These are phyloP conservation scores for Catenaria anguillulae DNA, from an alignment of 371 early-diverging fungal species.

Conservation along the genomic window DNA sequence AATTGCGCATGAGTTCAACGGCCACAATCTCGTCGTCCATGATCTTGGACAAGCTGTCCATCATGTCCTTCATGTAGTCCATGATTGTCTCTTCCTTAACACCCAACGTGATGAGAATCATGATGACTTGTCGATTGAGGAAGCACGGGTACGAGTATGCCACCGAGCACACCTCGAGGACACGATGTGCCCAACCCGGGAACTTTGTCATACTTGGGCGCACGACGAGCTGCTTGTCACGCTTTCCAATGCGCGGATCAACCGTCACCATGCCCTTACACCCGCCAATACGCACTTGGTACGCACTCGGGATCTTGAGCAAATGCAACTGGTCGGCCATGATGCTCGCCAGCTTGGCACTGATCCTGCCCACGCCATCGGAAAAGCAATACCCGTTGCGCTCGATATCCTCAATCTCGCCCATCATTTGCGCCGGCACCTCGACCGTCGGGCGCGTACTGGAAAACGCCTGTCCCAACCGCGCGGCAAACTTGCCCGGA, in stretches of 20 bases:
- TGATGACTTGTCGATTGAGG: no score
- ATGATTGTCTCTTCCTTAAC: no score
- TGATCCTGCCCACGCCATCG: conserved; percentile 72
- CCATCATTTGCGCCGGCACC: conserved; percentile 18
- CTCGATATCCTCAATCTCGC: conserved; percentile 38
- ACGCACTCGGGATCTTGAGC: no score
- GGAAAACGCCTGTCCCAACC: conserved; percentile 67
- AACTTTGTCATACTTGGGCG: conserved; percentile 60
- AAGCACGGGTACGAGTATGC: no score
- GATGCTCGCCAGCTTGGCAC: conserved; percentile 29
- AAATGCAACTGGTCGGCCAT: conserved; percentile 26
- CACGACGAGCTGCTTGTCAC: conserved; percentile 24
- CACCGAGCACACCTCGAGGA: no score
- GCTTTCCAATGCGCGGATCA: conserved; percentile 7
- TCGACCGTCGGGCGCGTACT: conserved; percentile 37
- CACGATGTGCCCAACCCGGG: conserved; percentile 5
- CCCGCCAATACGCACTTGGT: conserved; percentile 42
- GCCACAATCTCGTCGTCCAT: no score
- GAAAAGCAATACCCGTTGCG: conserved; percentile 45
- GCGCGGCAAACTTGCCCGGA: conserved; percentile 52
- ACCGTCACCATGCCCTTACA: conserved; percentile 56
- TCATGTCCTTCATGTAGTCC: no score
- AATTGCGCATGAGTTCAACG: no score
- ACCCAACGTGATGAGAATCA: no score
- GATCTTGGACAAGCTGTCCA: no score